Percentiles rank a stretch among this genome's conserved stretches.
Conservation (phyloP, 306 rosid genomes). For the Biancaea sappan region DNA sequence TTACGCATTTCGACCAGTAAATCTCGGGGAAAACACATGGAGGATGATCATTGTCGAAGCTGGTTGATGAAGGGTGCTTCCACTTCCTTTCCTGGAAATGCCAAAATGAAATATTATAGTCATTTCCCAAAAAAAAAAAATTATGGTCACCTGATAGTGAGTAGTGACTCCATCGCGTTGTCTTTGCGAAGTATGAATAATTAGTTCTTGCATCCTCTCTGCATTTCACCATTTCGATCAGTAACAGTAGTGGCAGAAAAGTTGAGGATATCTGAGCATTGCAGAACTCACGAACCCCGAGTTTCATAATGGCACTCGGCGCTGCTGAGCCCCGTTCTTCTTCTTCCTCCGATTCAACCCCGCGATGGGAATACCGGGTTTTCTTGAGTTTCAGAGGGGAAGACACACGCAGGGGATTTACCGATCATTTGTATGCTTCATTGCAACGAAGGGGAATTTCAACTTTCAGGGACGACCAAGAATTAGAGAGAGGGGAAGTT, state of each 20-base stretch:
- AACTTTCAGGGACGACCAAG: background rate
- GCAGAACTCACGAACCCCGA: background rate
- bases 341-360: background rate
- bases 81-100: no score
- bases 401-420: background rate
- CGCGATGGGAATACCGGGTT: background rate
- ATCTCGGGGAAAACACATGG: no score
- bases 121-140: no score
- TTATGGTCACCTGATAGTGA: no score
- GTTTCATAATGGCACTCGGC: background rate
- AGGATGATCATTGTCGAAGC: no score
- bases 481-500: background rate
- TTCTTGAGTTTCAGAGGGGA: slow-evolving; percentile 5
- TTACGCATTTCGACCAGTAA: no score
- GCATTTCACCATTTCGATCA: background rate
- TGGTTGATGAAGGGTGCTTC: no score
- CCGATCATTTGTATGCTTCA: background rate
- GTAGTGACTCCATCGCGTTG: no score
- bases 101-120: no score
- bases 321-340: background rate
- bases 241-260: background rate
- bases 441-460: background rate
- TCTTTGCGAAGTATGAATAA: no score
- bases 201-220: no score
- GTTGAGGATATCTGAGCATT: background rate